These are phyloP conservation scores for Closterium sp. DNA, from an alignment of 139 green algal species.

Conservation along the genomic window DNA sequence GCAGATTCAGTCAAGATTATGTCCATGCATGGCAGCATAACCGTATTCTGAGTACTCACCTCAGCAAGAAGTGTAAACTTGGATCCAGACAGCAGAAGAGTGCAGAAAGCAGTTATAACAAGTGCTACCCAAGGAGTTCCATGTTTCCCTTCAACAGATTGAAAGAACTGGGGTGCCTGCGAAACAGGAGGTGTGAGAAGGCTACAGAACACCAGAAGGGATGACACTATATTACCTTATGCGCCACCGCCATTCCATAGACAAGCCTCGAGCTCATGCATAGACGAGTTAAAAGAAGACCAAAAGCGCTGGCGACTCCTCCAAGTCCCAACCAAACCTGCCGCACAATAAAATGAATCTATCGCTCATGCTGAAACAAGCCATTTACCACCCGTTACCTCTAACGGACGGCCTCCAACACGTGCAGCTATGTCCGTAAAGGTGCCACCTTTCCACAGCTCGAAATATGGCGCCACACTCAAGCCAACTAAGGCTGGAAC, in stretches of 20 bases:
- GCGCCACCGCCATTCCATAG: constrained; percentile 17
- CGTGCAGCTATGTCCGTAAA: constrained; percentile 36
- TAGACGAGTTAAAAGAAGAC: constrained; percentile 34
- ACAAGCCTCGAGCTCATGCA: constrained; percentile 34
- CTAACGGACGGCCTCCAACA: constrained; percentile 36
- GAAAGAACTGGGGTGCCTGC: constrained; percentile 6
- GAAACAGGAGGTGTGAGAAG: background rate
- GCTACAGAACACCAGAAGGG: background rate
- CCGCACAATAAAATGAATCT: background rate
- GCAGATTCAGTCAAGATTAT: background rate
- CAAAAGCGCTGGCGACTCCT: constrained; percentile 19
- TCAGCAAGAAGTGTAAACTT: constrained; percentile 27
- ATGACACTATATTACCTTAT: background rate
- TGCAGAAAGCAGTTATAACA: constrained; percentile 14
- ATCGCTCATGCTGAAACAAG: background rate
- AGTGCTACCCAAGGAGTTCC: constrained; percentile 26
- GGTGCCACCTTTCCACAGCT: constrained; percentile 31
- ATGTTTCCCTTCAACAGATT: background rate
- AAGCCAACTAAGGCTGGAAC: constrained; percentile 31
- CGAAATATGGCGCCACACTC: constrained; percentile 30
- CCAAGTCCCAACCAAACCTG: constrained; percentile 30
- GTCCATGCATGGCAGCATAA: background rate
- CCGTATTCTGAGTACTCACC: background rate
- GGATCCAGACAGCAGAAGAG: constrained; percentile 11
- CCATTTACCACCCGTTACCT: background rate